phyloP scores from a whole-genome alignment of 108 stramenopile species.

The Mediolabrus comicus region DNA sequence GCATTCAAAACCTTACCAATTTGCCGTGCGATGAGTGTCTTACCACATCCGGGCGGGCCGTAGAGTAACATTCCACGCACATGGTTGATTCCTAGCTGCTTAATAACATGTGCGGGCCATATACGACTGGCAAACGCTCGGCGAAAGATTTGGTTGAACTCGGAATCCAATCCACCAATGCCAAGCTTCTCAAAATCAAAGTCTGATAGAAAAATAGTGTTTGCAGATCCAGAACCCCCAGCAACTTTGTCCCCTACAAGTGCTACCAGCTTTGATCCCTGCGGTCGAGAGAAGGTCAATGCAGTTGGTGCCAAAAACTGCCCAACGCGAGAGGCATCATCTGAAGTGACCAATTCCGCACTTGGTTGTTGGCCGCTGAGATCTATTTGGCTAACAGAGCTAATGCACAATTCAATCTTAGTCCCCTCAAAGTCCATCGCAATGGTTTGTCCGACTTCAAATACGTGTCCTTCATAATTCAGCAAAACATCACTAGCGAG shows the following conservation, averaged over 20 bases:
- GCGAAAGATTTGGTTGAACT: slow-evolving; percentile 98
- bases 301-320: slow-evolving; percentile 67
- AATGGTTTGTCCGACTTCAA: slow-evolving; percentile 70
- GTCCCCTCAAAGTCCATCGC: slow-evolving; percentile 92
- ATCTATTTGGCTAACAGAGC: slow-evolving; percentile 47
- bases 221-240: slow-evolving; percentile 62
- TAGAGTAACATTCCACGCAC: slow-evolving; percentile 97
- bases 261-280: slow-evolving; percentile 43
- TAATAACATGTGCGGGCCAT: slow-evolving; percentile 92
- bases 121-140: slow-evolving; percentile 97
- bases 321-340: slow-evolving; percentile 40
- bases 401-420: slow-evolving; percentile 71
- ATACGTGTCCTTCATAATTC: slow-evolving; percentile 74
- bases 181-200: slow-evolving; percentile 98
- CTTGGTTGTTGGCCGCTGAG: slow-evolving; percentile 28
- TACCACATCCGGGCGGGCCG: slow-evolving; percentile 92
- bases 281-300: slow-evolving; percentile 59
- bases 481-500: slow-evolving; percentile 66
- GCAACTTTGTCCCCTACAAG: slow-evolving; percentile 68
- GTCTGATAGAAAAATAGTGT: slow-evolving; percentile 84
- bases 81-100: slow-evolving; percentile 97
- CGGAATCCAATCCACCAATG: slow-evolving; percentile 95
- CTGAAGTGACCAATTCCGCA: slow-evolving; percentile 12
- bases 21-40: slow-evolving; percentile 97
- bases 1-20: slow-evolving; percentile 98